Base-by-base conservation (phyloP, 1,284 basidiomycete species). In the Ganoderma multipileum region DNA sequence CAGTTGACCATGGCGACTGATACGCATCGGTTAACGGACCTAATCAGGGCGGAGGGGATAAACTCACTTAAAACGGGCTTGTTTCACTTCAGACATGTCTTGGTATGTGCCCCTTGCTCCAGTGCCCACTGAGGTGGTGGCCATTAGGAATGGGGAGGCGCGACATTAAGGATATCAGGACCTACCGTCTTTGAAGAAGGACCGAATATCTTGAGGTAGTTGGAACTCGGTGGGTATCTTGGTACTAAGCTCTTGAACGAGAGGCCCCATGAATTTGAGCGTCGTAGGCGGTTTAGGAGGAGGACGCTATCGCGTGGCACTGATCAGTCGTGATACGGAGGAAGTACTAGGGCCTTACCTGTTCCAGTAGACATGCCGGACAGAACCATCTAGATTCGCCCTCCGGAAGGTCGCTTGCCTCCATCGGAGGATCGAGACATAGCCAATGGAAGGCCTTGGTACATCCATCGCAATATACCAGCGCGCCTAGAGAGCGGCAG, bases 401-500 rank as follows among this genome's bases (percentile, higher is more conserved):
- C 73, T 93, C 92, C 64, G 91, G 90, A 57, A 95, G 83, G 76
- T 99, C 96, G 74, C 93, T 87, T 64, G 91, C 85, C 73, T 97
- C 94, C 82, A 98, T 89, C 28, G 97, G 97, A 54, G 97, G 97
- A 79, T 98, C 94, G 75, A 99, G 88, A 80, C 97, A 99, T 87
- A 92, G 91, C 70, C 99, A 91, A 81, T 99, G 97, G 80, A 98
- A 99, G 28, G 96, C 95, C 72, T 94, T 87, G 39, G 97, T 95
- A 79, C 98, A 99, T 16, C 97, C 96, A 79, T 99, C 97, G 81
- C 97, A 99, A 80, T 98, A 99, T 11, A 97, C 88, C 69, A 97
- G 85, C 30, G 89, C 87, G 66, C 96, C 94, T 66, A 89, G 83
- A 30, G 91, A 93, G 74, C 91, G 88, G 81, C 97, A 99, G 1